Base-by-base conservation (phyloP, 2,329 filamentous ascomycete genomes). In the Pseudonectria foliicola region DNA sequence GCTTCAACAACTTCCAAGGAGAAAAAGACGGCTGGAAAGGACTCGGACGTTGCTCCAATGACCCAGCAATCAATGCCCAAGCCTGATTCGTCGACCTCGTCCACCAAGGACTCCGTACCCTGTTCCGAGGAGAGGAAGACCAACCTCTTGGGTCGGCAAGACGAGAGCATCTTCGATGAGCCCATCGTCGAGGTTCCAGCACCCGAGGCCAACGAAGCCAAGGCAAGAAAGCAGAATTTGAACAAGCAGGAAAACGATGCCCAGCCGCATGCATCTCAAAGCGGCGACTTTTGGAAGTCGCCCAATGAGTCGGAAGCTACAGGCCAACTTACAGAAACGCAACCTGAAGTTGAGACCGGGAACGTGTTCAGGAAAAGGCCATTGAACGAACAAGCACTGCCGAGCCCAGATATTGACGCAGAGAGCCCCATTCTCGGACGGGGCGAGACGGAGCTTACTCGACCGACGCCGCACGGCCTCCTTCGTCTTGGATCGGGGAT, bases 361-460 rank as follows among this genome's bases (percentile, higher is more conserved):
- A 21, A 21, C 18, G 8, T 21, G 18, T 21, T 8, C 18, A 21
- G 5, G 18, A 8, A 21, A 8, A 21, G 18, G 5, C 5, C 18
- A 21, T 8, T 5, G 5, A 21, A 21, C 18, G 18, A 21, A 21
- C 5, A 21, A 8, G 18, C 38, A 14, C 37, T 30, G 5, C 39
- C 52, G 31, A 49, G 59, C 10, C 48, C 52, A 13, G 47, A 50
- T 11, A 46, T 60, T 12, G 38, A 52, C 21, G 40, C 45, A 4
- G 63, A 69, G 44, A 67, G 62, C 39, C 63, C 65, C 7, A 37
- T 66, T 13, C 49, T 62, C 13, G 62, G 60, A 15, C 52, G 50
- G 16, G 54, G 44, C 25, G 49, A 56, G 29, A 30, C 41, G 13
- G 42, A 40, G 8, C 12, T 42, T 4, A 27, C 38, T 29, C 47